A percentile compares a stretch with the other conserved stretches of the same genome.
Conservation (phyloP, 2,329 filamentous ascomycete genomes). For the Chaetomium globosum region DNA sequence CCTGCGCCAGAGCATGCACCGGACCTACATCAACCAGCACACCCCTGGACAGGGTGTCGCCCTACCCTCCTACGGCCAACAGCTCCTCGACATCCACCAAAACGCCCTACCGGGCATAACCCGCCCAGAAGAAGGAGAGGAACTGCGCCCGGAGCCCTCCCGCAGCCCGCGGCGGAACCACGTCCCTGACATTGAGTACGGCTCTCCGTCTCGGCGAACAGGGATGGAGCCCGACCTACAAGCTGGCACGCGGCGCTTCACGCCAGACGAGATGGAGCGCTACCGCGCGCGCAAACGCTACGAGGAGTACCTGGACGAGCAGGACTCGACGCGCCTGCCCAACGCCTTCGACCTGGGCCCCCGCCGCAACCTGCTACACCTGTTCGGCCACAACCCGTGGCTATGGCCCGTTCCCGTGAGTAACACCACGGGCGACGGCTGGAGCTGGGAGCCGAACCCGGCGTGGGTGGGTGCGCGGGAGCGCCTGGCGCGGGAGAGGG, state of each 20-base stretch:
- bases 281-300: slow-evolving; percentile 58
- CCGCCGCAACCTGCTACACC: slow-evolving; percentile 74
- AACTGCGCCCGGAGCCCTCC: slow-evolving; percentile 42
- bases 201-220: background rate
- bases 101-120: slow-evolving; percentile 80
- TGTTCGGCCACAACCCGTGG: slow-evolving; percentile 73
- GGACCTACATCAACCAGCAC: slow-evolving; percentile 60
- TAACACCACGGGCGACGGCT: slow-evolving; percentile 89
- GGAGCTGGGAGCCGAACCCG: slow-evolving; percentile 85
- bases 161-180: slow-evolving; percentile 11
- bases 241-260: slow-evolving; percentile 49
- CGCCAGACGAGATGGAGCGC: slow-evolving; percentile 60
- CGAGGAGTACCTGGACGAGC: slow-evolving; percentile 81
- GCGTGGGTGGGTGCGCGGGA: slow-evolving; percentile 76
- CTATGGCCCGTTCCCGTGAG: slow-evolving; percentile 80
- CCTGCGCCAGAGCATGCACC: slow-evolving; percentile 69
- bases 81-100: slow-evolving; percentile 78
- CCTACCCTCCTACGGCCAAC: slow-evolving; percentile 67
- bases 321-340: slow-evolving; percentile 83
- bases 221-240: slow-evolving; percentile 31
- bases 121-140: slow-evolving; percentile 79
- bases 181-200: slow-evolving; percentile 25
- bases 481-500: slow-evolving; percentile 58
- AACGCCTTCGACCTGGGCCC: slow-evolving; percentile 92
- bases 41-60: slow-evolving; percentile 53